A percentile compares a stretch with the other conserved stretches of the same genome.
Conservation (phyloP, 2,329 filamentous ascomycete genomes). For the Aspergillus carbonarius region DNA sequence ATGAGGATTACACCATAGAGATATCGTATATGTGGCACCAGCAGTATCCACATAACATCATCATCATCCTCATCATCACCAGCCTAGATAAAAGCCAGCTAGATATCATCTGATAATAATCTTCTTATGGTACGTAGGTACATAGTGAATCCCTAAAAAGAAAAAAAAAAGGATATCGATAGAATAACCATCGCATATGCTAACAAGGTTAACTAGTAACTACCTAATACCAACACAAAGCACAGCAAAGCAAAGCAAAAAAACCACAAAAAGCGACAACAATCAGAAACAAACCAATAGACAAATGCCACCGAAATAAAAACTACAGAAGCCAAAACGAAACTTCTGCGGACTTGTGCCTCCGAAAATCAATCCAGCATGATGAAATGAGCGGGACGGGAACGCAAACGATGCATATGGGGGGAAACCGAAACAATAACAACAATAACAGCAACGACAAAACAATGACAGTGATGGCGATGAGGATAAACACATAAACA, state of each 20-base stretch:
- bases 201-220: neutral
- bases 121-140: neutral
- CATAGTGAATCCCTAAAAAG: neutral
- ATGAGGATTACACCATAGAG: neutral
- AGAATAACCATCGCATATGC: neutral
- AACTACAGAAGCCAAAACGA: too few relatives aligned
- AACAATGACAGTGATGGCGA: neutral
- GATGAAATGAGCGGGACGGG: too few relatives aligned
- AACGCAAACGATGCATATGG: too few relatives aligned
- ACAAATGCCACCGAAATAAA: neutral
- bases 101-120: neutral
- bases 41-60: neutral
- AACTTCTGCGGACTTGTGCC: too few relatives aligned
- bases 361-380: too few relatives aligned
- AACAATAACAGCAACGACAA: neutral
- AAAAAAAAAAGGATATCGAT: neutral
- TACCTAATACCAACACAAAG: neutral
- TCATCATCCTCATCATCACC: neutral
- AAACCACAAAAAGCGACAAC: neutral
- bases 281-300: neutral
- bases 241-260: neutral
- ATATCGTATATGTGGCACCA: neutral
- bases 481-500: neutral
- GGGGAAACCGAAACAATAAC: neutral
- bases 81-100: neutral